Evolutionary conservation across 495 filamentous ascomycete species (phyloP), one percentile per base, ranked within the genome.

Genomic region (Tuber aestivum): DNA sequence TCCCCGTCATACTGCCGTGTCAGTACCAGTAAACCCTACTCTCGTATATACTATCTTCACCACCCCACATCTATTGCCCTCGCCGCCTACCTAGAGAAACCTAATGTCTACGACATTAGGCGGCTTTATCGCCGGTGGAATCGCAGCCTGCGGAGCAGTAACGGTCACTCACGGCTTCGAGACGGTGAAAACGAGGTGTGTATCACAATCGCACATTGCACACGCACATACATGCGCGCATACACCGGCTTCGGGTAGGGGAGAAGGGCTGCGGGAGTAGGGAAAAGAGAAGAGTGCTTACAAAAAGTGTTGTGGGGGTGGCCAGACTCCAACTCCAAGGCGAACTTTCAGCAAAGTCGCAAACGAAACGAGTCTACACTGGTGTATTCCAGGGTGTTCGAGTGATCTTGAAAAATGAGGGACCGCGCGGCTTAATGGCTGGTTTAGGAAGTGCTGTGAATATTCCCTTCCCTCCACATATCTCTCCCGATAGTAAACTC

Each of bases 151-250:
- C 85, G 95, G 95, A 78, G 95, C 95, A 72, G 96, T 99, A 72
- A 98, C 95, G 6, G 95, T 96, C 70, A 99, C 95, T 56, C 95
- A 99, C 84, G 93, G 94, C 76, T 97, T 98, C 86, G 95, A 99
- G 85, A 98, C 95, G 10, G 94, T 98, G 75, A 99, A 99, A 89
- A 99, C 98, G 83, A 93, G 95, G 92, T 95, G 65, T 74, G 48
- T 65, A 45, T n/a, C 81, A 71, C n/a, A 40, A 35, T 23, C 10
- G 50, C 50, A 16, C n/a, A 27, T 14, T 50, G n/a, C 50, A 61
- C 10, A 27, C 8, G 23, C 12, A 50, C 23, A n/a, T 12, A n/a
- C 42, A 48, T 48, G 21, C 50, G 27, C n/a, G 27, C 50, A 21
- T 44, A 23, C 70, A 20, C 27, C 18, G 18, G 35, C 8, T 71